Evolutionary conservation across 352 stramenopile genomes (phyloP), one percentile per base, ranked within the genome.

Genomic region (Poterioochromonas sp.): DNA sequence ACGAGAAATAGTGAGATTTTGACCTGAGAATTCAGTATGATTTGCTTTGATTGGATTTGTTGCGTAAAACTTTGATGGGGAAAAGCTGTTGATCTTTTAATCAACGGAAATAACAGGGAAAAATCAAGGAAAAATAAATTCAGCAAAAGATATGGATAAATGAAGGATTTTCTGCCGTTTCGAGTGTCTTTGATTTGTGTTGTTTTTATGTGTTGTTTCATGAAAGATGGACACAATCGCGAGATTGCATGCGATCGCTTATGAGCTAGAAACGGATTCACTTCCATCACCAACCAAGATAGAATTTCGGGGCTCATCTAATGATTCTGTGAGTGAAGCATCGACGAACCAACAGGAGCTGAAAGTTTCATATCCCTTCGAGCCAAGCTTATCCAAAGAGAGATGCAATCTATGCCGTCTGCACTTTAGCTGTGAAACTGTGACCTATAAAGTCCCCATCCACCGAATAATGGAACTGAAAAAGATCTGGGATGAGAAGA

Each of bases 371-470:
- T 58, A 58, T 5, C 5, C 65, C n/a, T 74, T 58, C 37, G 69
- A 77, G 35, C 18, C 3, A 44, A 29, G 8, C 29, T 32, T 65
- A n/a, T 29, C 11, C 18, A 77, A 77, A 44, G 47, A 65, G 32
- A 65, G 73, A 43, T 77, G 69, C 32, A 32, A 44, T 22, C 69
- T 77, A 8, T 77, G 69, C 32, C 35, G 8, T 11, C 77, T 77
- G 69, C 73, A 29, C 8, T 77, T 69, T 44, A 3, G 73, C 32
- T 11, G 41, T 26, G 37, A 71, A 37, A 77, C 26, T 40, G 69
- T 77, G 11, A 37, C 1, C 22, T 77, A 77, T 44, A 77, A 77
- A 77, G 69, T 77, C 12, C 69, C 69, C 18, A 77, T 73, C 73
- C 69, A 64, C 32, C 26, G 69, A 37, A 71, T 77, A 41, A 73